These are phyloP conservation scores for Fusarium multiceps DNA, from an alignment of 2,329 filamentous ascomycete species.

Conservation along the genomic window DNA sequence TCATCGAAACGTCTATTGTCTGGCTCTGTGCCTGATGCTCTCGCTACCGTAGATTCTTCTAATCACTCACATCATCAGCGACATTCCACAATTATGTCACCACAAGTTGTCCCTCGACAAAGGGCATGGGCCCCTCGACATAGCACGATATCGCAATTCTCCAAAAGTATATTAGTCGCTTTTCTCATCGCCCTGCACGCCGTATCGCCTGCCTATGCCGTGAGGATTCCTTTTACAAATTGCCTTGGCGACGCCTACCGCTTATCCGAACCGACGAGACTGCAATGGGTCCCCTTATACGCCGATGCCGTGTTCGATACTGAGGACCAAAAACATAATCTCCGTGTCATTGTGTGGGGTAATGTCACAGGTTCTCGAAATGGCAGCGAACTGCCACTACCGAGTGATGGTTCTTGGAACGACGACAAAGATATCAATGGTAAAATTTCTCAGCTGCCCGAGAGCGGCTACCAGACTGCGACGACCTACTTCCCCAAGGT, in stretches of 20 bases:
- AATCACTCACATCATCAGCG: conserved; percentile 17
- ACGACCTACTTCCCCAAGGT: conserved; percentile 80
- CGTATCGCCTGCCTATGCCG: conserved; percentile 65
- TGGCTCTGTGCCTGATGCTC: conserved; percentile 36
- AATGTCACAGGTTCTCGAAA: conserved; percentile 84
- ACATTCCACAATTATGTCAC: conserved; percentile 33
- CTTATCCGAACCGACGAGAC: conserved; percentile 64
- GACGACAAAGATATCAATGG: conserved; percentile 71
- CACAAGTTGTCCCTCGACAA: conserved; percentile 12
- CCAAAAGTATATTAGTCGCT: conserved; percentile 49
- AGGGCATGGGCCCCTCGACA: conserved; percentile 35
- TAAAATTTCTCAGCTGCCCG: conserved; percentile 78
- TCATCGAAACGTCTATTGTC: conserved; percentile 26
- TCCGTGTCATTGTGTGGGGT: conserved; percentile 86
- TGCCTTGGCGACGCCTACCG: conserved; percentile 76
- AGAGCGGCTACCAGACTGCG: conserved; percentile 62
- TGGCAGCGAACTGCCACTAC: conserved; percentile 65
- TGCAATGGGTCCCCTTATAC: conserved; percentile 84
- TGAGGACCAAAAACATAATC: conserved; percentile 66
- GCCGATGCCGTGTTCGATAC: conserved; percentile 81
- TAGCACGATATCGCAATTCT: conserved; percentile 28
- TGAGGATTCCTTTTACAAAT: conserved; percentile 82
- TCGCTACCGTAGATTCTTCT: conserved; percentile 29
- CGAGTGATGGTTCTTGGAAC: conserved; percentile 69
- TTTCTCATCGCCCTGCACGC: conserved; percentile 54